Evolutionary conservation across 345 rosid species (phyloP).

Genomic region (Combretum micranthum): DNA sequence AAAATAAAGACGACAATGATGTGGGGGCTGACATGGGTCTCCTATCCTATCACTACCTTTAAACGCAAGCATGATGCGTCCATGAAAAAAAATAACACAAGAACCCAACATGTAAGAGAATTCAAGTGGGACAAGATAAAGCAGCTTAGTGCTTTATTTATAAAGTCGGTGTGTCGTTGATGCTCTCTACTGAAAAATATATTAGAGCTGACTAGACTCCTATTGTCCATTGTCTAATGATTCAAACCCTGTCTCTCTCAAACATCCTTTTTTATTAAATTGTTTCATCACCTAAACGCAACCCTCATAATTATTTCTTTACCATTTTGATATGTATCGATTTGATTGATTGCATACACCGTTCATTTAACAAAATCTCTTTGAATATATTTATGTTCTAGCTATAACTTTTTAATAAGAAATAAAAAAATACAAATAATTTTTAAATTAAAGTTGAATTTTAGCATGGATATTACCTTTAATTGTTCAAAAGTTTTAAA

Average conservation of each 20-base stretch:
- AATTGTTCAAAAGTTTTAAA: too few species aligned
- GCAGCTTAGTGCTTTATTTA: conserved; percentile 10
- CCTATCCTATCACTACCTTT: conserved; percentile 18
- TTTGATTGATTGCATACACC: too few species aligned
- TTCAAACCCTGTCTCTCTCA: conserved; percentile 9
- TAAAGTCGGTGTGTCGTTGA: conserved; percentile 27
- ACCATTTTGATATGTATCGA: background rate
- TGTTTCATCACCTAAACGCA: too few species aligned
- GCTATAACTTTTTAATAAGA: too few species aligned
- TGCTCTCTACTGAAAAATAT: conserved; percentile 5
- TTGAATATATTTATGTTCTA: too few species aligned
- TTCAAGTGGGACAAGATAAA: conserved; percentile 31
- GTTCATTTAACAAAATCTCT: too few species aligned
- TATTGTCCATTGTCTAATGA: conserved; percentile 13
- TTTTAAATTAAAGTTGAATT: too few species aligned
- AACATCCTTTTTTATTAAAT: conserved; percentile 1
- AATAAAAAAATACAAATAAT: too few species aligned
- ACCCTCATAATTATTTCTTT: background rate
- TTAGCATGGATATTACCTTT: too few species aligned
- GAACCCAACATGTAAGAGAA: conserved; percentile 3
- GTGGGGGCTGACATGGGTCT: conserved; percentile 23
- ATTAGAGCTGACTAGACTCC: conserved; percentile 5
- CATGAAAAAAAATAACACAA: conserved; percentile 6
- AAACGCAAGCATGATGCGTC: conserved; percentile 34
- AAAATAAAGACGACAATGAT: background rate